A percentile compares a stretch with the other conserved stretches of the same genome.
Evolutionary conservation across 2,329 filamentous ascomycete species (phyloP).

Genomic region (Verticillium albo-atrum): DNA sequence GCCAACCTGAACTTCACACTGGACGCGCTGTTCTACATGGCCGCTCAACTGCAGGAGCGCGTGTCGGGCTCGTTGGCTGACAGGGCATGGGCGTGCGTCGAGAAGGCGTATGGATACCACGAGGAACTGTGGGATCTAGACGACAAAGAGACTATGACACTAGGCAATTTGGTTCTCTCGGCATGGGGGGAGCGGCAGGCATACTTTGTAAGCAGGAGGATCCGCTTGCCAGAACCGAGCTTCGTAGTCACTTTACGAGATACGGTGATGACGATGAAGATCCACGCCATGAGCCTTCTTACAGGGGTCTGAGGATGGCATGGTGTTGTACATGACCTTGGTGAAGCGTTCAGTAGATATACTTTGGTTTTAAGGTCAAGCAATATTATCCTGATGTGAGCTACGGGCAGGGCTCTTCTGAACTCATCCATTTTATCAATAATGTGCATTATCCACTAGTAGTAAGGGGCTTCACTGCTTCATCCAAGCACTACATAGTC

Average conservation of each 20-base stretch:
- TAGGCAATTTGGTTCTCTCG: neutral
- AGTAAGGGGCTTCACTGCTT: too few species aligned
- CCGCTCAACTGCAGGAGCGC: constrained; percentile 46
- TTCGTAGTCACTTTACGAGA: constrained; percentile 1
- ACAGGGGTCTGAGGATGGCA: too few species aligned
- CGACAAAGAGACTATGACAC: constrained; percentile 25
- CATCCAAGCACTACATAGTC: too few species aligned
- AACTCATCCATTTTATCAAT: too few species aligned
- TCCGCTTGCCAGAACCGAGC: neutral
- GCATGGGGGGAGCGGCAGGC: neutral
- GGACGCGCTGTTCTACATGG: constrained; percentile 50
- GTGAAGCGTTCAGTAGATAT: too few species aligned
- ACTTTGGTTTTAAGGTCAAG: too few species aligned
- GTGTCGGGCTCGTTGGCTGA: constrained; percentile 45
- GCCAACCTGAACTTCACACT: constrained; percentile 48
- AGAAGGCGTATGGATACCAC: constrained; percentile 41
- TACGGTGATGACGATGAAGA: constrained; percentile 3
- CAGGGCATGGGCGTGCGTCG: constrained; percentile 44
- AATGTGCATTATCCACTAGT: too few species aligned
- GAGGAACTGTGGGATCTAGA: constrained; percentile 44
- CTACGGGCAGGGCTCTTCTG: too few species aligned
- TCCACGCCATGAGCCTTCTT: neutral
- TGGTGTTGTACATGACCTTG: too few species aligned
- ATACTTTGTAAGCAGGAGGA: neutral
- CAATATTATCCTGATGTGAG: neutral